Evolutionary conservation across 345 rosid species (phyloP), one percentile per base, ranked within the genome.

Genomic region (Ceriops tagal): DNA sequence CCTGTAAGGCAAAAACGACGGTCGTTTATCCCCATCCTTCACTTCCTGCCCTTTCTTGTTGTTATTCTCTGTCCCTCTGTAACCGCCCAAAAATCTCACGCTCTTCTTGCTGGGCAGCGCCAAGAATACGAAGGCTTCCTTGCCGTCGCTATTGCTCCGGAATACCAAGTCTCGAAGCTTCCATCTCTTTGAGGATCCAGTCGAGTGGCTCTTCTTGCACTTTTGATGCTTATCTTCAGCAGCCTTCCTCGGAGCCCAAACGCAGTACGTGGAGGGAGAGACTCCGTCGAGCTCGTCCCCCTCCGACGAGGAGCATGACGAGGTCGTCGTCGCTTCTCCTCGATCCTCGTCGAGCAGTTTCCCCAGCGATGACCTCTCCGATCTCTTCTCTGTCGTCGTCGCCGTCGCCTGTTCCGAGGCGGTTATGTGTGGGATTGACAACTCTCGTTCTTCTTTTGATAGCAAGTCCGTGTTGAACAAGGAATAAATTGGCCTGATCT

Each of bases 131-230:
- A 83, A 81, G 37, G 69, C 79, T 8, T 82, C 87, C 64, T 88
- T 81, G 0, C 71, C 31, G 46, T 87, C 88, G 39, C 88, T 85
- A 26, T 75, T 82, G 37, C 87, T 84, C 67, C 89, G 70, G 74
- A 77, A 69, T 0, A 89, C 73, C 21, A 92, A 61, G 61, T 84
- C 86, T 65, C 84, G 70, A 5, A 93, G 58, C 75, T 82, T 87
- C 97, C 98, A 90, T 47, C 93, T 83, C 82, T 85, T 88, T 0
- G 93, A 85, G 5, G 81, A 78, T 6, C 90, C 88, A 0, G 83
- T 81, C 1, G 92, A 84, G 47, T 76, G 60, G 75, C 92, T 89
- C 83, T 86, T 87, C 74, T 81, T 79, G 79, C 82, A 71, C 1
- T 65, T 76, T 2, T 53, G 37, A 34, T 74, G 75, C 19, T 6